Percentiles rank a stretch among this genome's conserved stretches.
These are phyloP conservation scores for Pisolithus orientalis DNA, from an alignment of 768 basidiomycete species.

Conservation along the genomic window DNA sequence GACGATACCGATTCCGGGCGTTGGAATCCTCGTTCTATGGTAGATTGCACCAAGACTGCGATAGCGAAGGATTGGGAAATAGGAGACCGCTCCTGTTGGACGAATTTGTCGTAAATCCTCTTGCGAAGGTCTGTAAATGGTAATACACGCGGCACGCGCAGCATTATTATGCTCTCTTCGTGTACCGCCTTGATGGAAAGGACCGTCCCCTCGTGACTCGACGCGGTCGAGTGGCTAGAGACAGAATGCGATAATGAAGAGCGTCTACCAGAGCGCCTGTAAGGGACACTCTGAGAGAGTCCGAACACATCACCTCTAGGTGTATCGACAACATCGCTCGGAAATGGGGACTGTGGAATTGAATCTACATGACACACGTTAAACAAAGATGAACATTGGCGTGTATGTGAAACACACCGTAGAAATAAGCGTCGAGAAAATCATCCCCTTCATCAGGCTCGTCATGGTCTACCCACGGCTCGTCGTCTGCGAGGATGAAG, in stretches of 20 bases:
- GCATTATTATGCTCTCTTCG: conserved; percentile 54
- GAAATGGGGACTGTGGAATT: conserved; percentile 7
- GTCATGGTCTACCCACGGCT: conserved; percentile 19
- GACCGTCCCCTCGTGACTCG: conserved; percentile 17
- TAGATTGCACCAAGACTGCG: conserved; percentile 40
- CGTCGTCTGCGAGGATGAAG: conserved; percentile 14
- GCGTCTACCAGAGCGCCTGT: conserved; percentile 13
- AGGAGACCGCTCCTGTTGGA: conserved; percentile 49
- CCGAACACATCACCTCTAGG: conserved; percentile 9
- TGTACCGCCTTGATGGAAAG: conserved; percentile 62
- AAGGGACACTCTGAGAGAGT: conserved; percentile 1
- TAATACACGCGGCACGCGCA: conserved; percentile 45
- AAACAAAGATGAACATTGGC: background rate
- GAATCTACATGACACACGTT: conserved; percentile 12
- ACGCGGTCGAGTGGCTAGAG: conserved; percentile 32
- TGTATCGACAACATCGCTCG: conserved; percentile 15
- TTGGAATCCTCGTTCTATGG: conserved; percentile 17
- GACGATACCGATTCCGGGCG: conserved; percentile 32
- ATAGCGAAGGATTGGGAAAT: conserved; percentile 52
- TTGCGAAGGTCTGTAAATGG: conserved; percentile 49
- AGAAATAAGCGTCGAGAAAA: conserved; percentile 36
- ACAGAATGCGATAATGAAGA: conserved; percentile 28
- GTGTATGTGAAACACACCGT: conserved; percentile 22
- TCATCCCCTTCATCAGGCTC: conserved; percentile 29
- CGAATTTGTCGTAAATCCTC: conserved; percentile 60